Percentiles rank a stretch among this genome's conserved stretches.
phyloP scores from a whole-genome alignment of 805 yeast genomes.

The Cyberlindnera mycetangii region DNA sequence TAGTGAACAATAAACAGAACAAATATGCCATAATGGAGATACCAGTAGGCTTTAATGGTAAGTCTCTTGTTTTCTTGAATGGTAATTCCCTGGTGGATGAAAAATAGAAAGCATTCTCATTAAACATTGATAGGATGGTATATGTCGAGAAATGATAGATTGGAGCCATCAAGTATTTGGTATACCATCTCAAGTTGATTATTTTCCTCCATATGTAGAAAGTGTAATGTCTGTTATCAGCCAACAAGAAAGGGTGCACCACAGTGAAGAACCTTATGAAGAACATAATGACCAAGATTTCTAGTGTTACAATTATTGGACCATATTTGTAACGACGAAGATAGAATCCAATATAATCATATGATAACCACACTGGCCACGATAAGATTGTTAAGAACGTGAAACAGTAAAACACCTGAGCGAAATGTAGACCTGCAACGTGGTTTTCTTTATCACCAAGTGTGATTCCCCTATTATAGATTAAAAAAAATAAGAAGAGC shows the following conservation, averaged over 20 bases:
- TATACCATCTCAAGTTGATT: slow-evolving; percentile 46
- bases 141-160: slow-evolving; percentile 61
- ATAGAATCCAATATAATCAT: slow-evolving; percentile 39
- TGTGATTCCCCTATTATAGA: slow-evolving; percentile 77
- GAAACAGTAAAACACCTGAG: slow-evolving; percentile 78
- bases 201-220: slow-evolving; percentile 79
- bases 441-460: slow-evolving; percentile 93
- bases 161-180: slow-evolving; percentile 54
- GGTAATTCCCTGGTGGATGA: slow-evolving; percentile 35
- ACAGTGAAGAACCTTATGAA: slow-evolving; percentile 60
- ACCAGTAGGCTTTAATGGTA: slow-evolving; percentile 41
- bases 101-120: slow-evolving; percentile 35
- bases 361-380: slow-evolving; percentile 69
- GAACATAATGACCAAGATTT: slow-evolving; percentile 37
- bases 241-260: slow-evolving; percentile 85
- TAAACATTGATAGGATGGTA: slow-evolving; percentile 34
- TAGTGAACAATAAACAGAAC: slow-evolving; percentile 52
- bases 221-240: slow-evolving; percentile 92
- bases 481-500: slow-evolving; percentile 54
- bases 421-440: slow-evolving; percentile 62
- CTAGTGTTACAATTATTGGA: slow-evolving; percentile 31
- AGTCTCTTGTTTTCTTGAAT: slow-evolving; percentile 31
- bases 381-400: slow-evolving; percentile 63
- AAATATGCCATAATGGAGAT: slow-evolving; percentile 50
- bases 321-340: slow-evolving; percentile 27